These are phyloP conservation scores for Castanopsis chinensis DNA, from an alignment of 306 rosid genomes.

Conservation along the genomic window DNA sequence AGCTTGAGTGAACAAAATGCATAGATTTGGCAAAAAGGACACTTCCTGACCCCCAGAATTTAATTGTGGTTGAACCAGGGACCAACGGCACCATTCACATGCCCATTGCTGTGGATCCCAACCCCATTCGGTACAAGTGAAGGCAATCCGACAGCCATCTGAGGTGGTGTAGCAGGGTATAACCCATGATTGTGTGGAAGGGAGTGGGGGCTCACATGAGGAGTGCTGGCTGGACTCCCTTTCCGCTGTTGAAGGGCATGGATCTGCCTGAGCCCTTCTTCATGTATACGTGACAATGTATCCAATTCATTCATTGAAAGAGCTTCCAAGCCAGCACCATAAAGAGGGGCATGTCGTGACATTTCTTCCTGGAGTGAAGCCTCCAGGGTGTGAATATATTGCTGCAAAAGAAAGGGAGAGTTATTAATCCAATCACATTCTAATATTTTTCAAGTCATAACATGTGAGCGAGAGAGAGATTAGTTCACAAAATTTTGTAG, in stretches of 20 bases:
- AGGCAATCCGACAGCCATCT: slow-evolving; percentile 66
- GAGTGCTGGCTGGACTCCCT: slow-evolving; percentile 71
- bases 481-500: slow-evolving; percentile 6
- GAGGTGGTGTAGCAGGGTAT: slow-evolving; percentile 58
- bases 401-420: slow-evolving; percentile 54
- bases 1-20: slow-evolving; percentile 25
- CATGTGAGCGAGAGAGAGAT: not conserved
- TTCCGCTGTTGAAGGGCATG: slow-evolving; percentile 87
- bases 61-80: slow-evolving; percentile 90
- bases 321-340: slow-evolving; percentile 95
- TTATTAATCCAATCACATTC: slow-evolving; percentile 22
- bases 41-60: slow-evolving; percentile 35
- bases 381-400: slow-evolving; percentile 90
- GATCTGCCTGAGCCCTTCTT: slow-evolving; percentile 95
- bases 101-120: slow-evolving; percentile 89
- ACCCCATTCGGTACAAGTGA: slow-evolving; percentile 68
- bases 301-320: slow-evolving; percentile 93
- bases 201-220: slow-evolving; percentile 75
- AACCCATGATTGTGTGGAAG: slow-evolving; percentile 77
- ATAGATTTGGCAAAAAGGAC: slow-evolving; percentile 15
- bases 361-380: slow-evolving; percentile 95
- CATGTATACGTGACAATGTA: slow-evolving; percentile 83
- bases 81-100: slow-evolving; percentile 86
- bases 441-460: not conserved
- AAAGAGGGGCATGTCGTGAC: slow-evolving; percentile 94